Conservation (phyloP, 352 stramenopile species). For the Globisporangium viniferum region DNA sequence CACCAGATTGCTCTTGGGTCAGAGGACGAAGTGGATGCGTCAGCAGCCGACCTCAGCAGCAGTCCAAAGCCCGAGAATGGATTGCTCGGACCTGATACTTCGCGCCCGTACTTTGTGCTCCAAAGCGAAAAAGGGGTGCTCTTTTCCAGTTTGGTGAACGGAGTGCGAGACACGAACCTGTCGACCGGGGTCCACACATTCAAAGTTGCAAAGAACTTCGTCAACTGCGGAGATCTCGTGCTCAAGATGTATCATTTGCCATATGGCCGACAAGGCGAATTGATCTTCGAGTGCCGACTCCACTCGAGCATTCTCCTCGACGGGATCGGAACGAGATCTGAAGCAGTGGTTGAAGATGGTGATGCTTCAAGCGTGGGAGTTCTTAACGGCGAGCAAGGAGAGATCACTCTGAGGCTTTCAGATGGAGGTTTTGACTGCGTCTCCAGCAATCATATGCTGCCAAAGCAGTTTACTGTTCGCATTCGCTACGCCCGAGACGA, state of each 20-base stretch:
- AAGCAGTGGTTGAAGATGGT: constrained; percentile 7
- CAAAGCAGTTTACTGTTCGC: constrained; percentile 60
- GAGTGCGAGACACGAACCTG: constrained; percentile 64
- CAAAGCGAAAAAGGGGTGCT: constrained; percentile 84
- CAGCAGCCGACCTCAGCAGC: neutral
- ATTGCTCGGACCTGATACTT: constrained; percentile 22
- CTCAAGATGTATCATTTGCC: constrained; percentile 89
- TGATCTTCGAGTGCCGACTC: constrained; percentile 77
- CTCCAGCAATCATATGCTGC: constrained; percentile 62
- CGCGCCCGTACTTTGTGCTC: constrained; percentile 83
- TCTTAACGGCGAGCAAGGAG: constrained; percentile 27
- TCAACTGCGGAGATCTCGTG: constrained; percentile 61
- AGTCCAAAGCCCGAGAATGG: constrained; percentile 6
- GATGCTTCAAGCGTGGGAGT: constrained; percentile 16
- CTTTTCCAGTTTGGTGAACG: constrained; percentile 85
- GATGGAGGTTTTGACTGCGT: constrained; percentile 84
- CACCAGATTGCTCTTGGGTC: constrained; percentile 68
- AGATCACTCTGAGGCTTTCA: constrained; percentile 50
- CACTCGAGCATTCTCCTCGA: constrained; percentile 76
- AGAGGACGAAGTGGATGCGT: constrained; percentile 18
- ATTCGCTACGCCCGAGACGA: constrained; percentile 49
- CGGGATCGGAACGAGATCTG: constrained; percentile 18
- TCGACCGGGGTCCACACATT: constrained; percentile 56
- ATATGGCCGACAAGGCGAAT: constrained; percentile 76
- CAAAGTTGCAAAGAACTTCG: constrained; percentile 57